These are phyloP conservation scores for Mucor piriformis DNA, from an alignment of 371 early-diverging fungal species.

Conservation along the genomic window DNA sequence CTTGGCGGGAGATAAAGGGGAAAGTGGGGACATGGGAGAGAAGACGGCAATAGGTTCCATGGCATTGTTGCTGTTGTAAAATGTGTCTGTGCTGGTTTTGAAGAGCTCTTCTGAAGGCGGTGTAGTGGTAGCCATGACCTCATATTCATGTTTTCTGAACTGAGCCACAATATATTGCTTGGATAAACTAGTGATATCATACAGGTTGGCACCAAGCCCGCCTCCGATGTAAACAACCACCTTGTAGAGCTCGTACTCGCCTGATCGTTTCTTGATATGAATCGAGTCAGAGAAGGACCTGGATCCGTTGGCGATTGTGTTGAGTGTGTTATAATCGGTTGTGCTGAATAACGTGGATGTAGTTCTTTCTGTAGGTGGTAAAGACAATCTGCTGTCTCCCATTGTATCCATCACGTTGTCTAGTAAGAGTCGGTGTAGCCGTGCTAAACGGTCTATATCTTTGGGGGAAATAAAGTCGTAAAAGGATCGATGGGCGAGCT, in stretches of 20 bases:
- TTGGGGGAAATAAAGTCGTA: slow-evolving; percentile 55
- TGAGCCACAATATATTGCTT: slow-evolving; percentile 46
- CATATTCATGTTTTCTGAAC: slow-evolving; percentile 19
- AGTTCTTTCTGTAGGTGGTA: slow-evolving; percentile 49
- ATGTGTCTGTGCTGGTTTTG: background rate
- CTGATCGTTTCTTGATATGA: slow-evolving; percentile 53
- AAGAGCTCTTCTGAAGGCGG: background rate
- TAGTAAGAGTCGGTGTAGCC: slow-evolving; percentile 45
- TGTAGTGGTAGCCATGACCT: slow-evolving; percentile 1
- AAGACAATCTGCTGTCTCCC: slow-evolving; percentile 12
- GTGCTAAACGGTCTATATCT: slow-evolving; percentile 47
- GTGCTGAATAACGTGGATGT: slow-evolving; percentile 45
- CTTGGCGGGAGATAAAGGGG: slow-evolving; percentile 15
- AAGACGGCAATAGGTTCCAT: slow-evolving; percentile 15
- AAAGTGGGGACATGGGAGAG: slow-evolving; percentile 18
- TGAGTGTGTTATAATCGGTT: slow-evolving; percentile 38
- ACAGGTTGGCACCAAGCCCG: slow-evolving; percentile 61
- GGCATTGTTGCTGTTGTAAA: too few relatives aligned
- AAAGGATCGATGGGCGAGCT: slow-evolving; percentile 60
- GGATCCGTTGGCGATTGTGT: slow-evolving; percentile 35
- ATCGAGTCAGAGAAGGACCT: slow-evolving; percentile 56
- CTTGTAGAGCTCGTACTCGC: slow-evolving; percentile 51
- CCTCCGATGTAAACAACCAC: slow-evolving; percentile 61
- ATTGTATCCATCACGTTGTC: slow-evolving; percentile 50
- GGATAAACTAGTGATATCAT: slow-evolving; percentile 24